Base-by-base conservation (phyloP, 1,284 basidiomycete genomes). In the Boletellus sp. region DNA sequence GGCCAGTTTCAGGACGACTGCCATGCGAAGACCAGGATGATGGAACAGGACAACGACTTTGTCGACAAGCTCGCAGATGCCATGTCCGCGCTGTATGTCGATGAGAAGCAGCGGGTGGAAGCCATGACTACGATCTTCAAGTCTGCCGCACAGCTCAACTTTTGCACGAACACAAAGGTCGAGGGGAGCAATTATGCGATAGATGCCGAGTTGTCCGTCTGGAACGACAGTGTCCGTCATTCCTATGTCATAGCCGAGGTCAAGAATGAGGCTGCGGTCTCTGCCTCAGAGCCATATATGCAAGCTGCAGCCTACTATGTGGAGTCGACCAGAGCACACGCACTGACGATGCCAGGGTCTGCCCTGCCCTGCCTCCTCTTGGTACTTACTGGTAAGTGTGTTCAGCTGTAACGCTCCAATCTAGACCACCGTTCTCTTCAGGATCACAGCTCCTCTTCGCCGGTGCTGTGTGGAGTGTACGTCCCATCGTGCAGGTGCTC, bases 281-380 rank as follows among this genome's bases (percentile, higher is more conserved):
- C 24, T 0, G 12, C 26, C 7, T 13, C 47, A 6, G 63, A 67
- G 26, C 63, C 62, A 16, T 57, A 41, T 26, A 44, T 59, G 8
- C 56, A 65, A 38, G 42, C 45, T 0, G n/a, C 50, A 6, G 21
- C 37, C 4, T 60, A 61, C 52, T 67, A 57, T 42, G 2, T 47
- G 8, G 47, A 56, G 38, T 49, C 18, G 5, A 52, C 49, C 0
- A 50, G 52, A 40, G 16, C 13, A 4, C 16, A 8, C 1, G 42
- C 52, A 4, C 5, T 19, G 7, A 41, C 13, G 28, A 21, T 7
- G 30, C 7, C 6, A 22, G 2, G 33, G 21, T 47, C 10, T 42
- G 5, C 2, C 46, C 18, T 58, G 33, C 49, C 57, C 0, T 55
- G 52, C 22, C 19, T 58, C 4, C 36, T 58, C 2, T 4, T 58